Percentiles rank a stretch among this genome's conserved stretches.
phyloP scores from a whole-genome alignment of 108 stramenopile genomes.

The Fragilariopsis cylindrus region DNA sequence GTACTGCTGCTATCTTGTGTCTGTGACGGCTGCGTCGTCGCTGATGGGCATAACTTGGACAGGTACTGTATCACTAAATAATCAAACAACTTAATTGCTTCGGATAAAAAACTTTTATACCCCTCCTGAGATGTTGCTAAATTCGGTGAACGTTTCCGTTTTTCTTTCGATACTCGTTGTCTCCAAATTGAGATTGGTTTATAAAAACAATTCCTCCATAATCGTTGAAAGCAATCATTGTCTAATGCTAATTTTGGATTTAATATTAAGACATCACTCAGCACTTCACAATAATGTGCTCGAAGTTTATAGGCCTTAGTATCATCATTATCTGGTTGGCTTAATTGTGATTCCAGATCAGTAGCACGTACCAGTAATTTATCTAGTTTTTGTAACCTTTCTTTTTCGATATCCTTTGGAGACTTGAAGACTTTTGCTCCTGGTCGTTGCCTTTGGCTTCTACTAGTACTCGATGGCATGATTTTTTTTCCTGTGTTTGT shows the following conservation, averaged over 20 bases:
- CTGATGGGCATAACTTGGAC: constrained; percentile 25
- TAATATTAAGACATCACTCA: constrained; percentile 63
- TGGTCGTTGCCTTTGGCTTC: constrained; percentile 5
- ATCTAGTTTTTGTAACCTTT: constrained; percentile 14
- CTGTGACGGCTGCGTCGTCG: constrained; percentile 1
- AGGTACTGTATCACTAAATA: constrained; percentile 61
- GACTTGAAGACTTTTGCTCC: not conserved
- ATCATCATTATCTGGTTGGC: not conserved
- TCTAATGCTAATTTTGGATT: constrained; percentile 47
- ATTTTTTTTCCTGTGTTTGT: no score
- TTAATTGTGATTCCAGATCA: constrained; percentile 21
- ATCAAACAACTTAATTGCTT: constrained; percentile 67
- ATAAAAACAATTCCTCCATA: constrained; percentile 84
- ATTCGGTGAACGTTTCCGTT: constrained; percentile 33
- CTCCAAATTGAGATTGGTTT: constrained; percentile 56
- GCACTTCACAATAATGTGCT: constrained; percentile 59
- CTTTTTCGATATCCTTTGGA: not conserved
- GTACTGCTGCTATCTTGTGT: constrained; percentile 27
- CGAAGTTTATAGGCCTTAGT: constrained; percentile 37
- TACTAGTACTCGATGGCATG: not conserved
- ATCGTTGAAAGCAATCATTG: constrained; percentile 50
- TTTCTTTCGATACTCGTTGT: constrained; percentile 42
- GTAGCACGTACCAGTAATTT: constrained; percentile 10
- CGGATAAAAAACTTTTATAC: constrained; percentile 54
- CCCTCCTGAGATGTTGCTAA: constrained; percentile 20